These are phyloP conservation scores for Aspergillus cristatus DNA, from an alignment of 495 filamentous ascomycete species.

Conservation along the genomic window DNA sequence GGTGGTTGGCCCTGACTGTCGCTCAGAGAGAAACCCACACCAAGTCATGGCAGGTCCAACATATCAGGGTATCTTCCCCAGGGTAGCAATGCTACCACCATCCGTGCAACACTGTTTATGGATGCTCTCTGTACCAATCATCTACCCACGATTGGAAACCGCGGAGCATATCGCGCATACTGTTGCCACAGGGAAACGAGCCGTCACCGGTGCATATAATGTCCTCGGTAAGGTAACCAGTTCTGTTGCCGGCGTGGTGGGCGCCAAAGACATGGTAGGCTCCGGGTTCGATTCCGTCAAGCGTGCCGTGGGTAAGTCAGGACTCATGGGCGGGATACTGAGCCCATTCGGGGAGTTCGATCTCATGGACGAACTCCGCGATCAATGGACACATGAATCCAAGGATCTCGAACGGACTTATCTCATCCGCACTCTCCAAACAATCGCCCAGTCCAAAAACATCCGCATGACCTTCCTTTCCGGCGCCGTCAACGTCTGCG, in stretches of 20 bases:
- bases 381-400: slow-evolving; percentile 96
- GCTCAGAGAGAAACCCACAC: slow-evolving; percentile 79
- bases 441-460: slow-evolving; percentile 86
- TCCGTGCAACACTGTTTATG: slow-evolving; percentile 93
- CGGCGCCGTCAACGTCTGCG: slow-evolving; percentile 84
- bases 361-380: slow-evolving; percentile 83
- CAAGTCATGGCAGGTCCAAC: slow-evolving; percentile 95
- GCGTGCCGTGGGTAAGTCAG: slow-evolving; percentile 87
- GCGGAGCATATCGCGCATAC: slow-evolving; percentile 85
- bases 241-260: slow-evolving; percentile 87
- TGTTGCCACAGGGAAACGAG: slow-evolving; percentile 90
- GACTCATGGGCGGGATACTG: slow-evolving; percentile 86
- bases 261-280: slow-evolving; percentile 82
- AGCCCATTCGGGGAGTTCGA: slow-evolving; percentile 98
- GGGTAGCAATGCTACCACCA: slow-evolving; percentile 82
- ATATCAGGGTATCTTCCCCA: slow-evolving; percentile 94
- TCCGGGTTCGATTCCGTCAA: slow-evolving; percentile 91
- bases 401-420: slow-evolving; percentile 98
- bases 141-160: slow-evolving; percentile 86
- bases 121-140: slow-evolving; percentile 83
- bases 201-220: slow-evolving; percentile 91
- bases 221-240: slow-evolving; percentile 87
- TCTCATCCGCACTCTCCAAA: slow-evolving; percentile 88
- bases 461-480: slow-evolving; percentile 94
- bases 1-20: slow-evolving; percentile 80